phyloP scores from a whole-genome alignment of 805 yeast genomes.

The Spathaspora sp. region DNA sequence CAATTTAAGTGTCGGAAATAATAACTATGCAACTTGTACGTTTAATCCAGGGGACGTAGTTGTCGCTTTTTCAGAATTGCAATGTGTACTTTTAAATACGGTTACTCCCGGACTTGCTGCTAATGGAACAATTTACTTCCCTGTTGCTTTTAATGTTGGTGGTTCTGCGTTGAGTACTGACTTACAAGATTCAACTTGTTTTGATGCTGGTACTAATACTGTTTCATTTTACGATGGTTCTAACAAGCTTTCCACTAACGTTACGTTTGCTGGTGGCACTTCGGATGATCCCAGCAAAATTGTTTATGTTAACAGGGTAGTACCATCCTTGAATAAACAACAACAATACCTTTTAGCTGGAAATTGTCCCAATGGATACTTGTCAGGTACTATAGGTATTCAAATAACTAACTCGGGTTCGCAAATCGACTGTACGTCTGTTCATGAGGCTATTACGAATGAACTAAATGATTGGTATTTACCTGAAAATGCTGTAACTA shows the following conservation, averaged over 20 bases:
- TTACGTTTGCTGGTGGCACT: constrained; percentile 7
- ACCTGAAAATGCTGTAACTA: constrained; percentile 9
- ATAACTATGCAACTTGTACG: constrained; percentile 20
- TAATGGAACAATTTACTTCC: constrained; percentile 17
- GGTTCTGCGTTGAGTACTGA: constrained; percentile 13
- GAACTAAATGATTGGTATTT: constrained; percentile 18
- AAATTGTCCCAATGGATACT: constrained; percentile 18
- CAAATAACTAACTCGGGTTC: constrained; percentile 4
- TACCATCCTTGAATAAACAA: constrained; percentile 12
- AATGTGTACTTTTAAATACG: constrained; percentile 14
- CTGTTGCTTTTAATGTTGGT: constrained; percentile 20
- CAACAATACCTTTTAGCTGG: constrained; percentile 11
- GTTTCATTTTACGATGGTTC: constrained; percentile 15
- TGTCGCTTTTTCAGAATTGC: constrained; percentile 14
- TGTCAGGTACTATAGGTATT: constrained; percentile 20
- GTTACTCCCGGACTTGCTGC: constrained; percentile 12
- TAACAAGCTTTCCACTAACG: constrained; percentile 9
- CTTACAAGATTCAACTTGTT: constrained; percentile 14
- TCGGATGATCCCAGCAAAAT: constrained; percentile 3
- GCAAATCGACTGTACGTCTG: constrained; percentile 17
- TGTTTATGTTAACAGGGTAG: constrained; percentile 1
- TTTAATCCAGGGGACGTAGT: constrained; percentile 15
- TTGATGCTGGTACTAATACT: constrained; percentile 17
- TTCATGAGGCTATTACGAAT: constrained; percentile 18
- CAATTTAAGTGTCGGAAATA: constrained; percentile 9